A percentile compares a stretch with the other conserved stretches of the same genome.
Conservation (phyloP, 2,329 filamentous ascomycete species). For the Thermochaetoides dissita region DNA sequence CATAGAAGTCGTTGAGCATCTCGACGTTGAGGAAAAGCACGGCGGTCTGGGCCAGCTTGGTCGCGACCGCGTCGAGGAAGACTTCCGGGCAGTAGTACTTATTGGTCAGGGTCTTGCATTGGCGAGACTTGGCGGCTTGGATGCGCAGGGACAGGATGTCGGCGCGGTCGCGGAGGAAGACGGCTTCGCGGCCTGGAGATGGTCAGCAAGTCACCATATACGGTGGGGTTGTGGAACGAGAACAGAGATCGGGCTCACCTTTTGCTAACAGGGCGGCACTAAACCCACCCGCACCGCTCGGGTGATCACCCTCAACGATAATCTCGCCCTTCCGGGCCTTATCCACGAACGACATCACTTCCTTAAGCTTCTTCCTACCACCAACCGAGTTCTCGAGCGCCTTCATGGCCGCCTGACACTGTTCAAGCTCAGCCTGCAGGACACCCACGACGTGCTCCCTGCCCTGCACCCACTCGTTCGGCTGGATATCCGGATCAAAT, state of each 20-base stretch:
- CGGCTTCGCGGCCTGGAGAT: conserved; percentile 67
- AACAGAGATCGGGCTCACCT: conserved; percentile 36
- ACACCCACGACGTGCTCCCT: conserved; percentile 68
- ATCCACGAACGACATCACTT: conserved; percentile 85
- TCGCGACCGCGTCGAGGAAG: conserved; percentile 92
- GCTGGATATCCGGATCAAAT: conserved; percentile 90
- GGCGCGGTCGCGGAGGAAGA: conserved; percentile 84
- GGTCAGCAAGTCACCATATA: too few relatives aligned
- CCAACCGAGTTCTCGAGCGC: conserved; percentile 64
- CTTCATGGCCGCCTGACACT: conserved; percentile 68
- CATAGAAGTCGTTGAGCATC: conserved; percentile 91
- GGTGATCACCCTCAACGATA: conserved; percentile 67
- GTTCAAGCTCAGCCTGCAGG: conserved; percentile 74
- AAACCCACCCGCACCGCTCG: conserved; percentile 83
- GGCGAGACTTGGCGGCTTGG: conserved; percentile 74
- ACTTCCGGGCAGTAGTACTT: conserved; percentile 96
- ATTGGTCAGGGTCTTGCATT: conserved; percentile 70
- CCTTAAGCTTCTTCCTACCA: conserved; percentile 68
- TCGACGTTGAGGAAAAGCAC: conserved; percentile 97
- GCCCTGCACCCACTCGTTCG: conserved; percentile 73
- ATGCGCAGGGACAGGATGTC: conserved; percentile 86
- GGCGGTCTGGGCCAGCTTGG: conserved; percentile 85
- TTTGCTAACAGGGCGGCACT: conserved; percentile 70
- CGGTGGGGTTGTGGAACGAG: too few relatives aligned
- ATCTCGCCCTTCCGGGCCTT: conserved; percentile 77